A percentile compares a stretch with the other conserved stretches of the same genome.
These are phyloP conservation scores for thale cress (Arabidopsis thaliana) DNA, from an alignment of 345 rosid genomes.

Conservation along the genomic window DNA sequence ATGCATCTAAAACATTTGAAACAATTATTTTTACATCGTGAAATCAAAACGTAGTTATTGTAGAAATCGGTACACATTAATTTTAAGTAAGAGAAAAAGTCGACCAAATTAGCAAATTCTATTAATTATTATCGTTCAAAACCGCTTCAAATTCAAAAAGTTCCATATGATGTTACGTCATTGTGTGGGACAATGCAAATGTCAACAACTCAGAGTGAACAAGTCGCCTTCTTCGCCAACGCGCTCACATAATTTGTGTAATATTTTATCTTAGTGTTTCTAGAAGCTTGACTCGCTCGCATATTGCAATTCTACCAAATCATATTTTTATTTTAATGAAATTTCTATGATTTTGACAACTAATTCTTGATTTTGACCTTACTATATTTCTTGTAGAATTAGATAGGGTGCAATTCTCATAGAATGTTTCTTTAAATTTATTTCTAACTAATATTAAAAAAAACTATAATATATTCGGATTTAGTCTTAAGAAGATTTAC, in stretches of 20 bases:
- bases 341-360: background rate
- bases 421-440: constrained; percentile 1
- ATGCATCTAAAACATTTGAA: too few relatives aligned
- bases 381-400: background rate
- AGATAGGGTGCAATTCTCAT: background rate
- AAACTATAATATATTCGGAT: background rate
- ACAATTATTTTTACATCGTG: too few relatives aligned
- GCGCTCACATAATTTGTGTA: constrained; percentile 9
- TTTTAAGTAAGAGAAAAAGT: background rate
- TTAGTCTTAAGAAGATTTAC: background rate
- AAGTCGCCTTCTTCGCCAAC: constrained; percentile 30
- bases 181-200: background rate
- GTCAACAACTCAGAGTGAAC: constrained; percentile 9
- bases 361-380: background rate
- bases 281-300: constrained; percentile 42
- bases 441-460: background rate
- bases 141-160: background rate
- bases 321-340: background rate
- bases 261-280: constrained; percentile 25
- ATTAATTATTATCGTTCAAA: background rate
- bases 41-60: too few relatives aligned
- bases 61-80: too few relatives aligned
- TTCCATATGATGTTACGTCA: background rate
- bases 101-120: background rate
- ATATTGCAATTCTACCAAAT: constrained; percentile 19